These are phyloP conservation scores for Penicillium silybi DNA, from an alignment of 495 filamentous ascomycete genomes.

Conservation along the genomic window DNA sequence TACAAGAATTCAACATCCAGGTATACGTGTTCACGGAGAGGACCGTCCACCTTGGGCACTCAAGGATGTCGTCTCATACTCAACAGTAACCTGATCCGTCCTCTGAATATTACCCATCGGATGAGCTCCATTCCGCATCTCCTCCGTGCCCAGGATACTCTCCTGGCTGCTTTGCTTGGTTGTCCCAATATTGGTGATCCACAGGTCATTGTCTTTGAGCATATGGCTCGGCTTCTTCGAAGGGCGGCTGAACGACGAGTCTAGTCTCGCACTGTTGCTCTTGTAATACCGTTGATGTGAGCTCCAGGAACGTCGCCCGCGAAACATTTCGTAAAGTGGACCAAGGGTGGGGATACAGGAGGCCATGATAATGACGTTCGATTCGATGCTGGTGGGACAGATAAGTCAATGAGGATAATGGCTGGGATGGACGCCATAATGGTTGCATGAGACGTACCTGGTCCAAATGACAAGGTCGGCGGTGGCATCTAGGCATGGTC, in stretches of 20 bases:
- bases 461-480: conserved; percentile 34
- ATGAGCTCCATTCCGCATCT: too few species aligned
- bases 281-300: conserved; percentile 6
- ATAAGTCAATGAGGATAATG: too few species aligned
- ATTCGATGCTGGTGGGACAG: conserved; percentile 36
- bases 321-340: conserved; percentile 36
- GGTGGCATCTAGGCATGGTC: conserved; percentile 19
- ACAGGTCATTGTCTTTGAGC: neutral
- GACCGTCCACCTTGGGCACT: too few species aligned
- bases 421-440: too few species aligned
- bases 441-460: too few species aligned
- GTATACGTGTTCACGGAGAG: too few species aligned
- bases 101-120: too few species aligned
- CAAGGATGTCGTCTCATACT: too few species aligned
- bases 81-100: too few species aligned
- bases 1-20: too few species aligned
- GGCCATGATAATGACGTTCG: conserved; percentile 46
- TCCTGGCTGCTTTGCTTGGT: too few species aligned
- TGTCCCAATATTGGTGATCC: conserved; percentile 5
- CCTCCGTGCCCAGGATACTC: too few species aligned
- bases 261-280: neutral
- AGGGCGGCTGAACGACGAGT: neutral
- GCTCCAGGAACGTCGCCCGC: conserved; percentile 14
- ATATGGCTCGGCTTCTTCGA: neutral
- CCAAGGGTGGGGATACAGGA: conserved; percentile 46